phyloP scores from a whole-genome alignment of 208 protist species.

The Leishmania guyanensis region DNA sequence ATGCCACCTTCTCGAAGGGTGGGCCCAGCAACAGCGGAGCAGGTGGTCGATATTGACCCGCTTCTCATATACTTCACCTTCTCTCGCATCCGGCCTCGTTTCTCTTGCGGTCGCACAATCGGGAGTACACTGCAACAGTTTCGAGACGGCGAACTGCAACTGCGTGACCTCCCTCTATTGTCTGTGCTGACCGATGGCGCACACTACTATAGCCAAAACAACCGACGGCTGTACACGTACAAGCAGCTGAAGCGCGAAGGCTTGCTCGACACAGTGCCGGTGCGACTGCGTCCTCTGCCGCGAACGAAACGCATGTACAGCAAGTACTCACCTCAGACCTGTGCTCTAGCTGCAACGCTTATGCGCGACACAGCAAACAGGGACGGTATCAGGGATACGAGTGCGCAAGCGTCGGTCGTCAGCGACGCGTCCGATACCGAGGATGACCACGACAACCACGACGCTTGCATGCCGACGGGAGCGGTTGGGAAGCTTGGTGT shows the following conservation, averaged over 20 bases:
- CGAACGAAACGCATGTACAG: conserved; percentile 69
- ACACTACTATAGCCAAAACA: conserved; percentile 85
- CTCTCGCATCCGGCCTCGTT: conserved; percentile 76
- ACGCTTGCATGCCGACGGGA: neutral
- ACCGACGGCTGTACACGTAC: conserved; percentile 83
- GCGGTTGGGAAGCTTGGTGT: neutral
- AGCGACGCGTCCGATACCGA: neutral
- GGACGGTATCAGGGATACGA: neutral
- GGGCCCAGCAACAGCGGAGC: conserved; percentile 12
- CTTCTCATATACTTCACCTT: conserved; percentile 85
- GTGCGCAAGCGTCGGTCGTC: neutral
- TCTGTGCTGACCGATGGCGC: conserved; percentile 63
- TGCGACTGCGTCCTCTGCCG: conserved; percentile 66
- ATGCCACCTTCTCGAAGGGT: conserved; percentile 7
- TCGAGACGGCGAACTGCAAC: conserved; percentile 41
- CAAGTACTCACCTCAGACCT: conserved; percentile 82
- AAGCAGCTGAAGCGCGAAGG: conserved; percentile 66
- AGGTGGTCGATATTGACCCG: conserved; percentile 56
- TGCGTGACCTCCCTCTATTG: conserved; percentile 71
- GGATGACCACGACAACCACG: neutral
- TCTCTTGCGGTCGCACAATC: conserved; percentile 87
- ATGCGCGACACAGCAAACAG: conserved; percentile 45
- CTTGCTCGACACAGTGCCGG: conserved; percentile 51
- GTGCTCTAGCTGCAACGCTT: conserved; percentile 68
- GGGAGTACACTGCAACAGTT: conserved; percentile 75